Evolutionary conservation across 768 basidiomycete genomes (phyloP).

Genomic region (Termitomyces sp.): DNA sequence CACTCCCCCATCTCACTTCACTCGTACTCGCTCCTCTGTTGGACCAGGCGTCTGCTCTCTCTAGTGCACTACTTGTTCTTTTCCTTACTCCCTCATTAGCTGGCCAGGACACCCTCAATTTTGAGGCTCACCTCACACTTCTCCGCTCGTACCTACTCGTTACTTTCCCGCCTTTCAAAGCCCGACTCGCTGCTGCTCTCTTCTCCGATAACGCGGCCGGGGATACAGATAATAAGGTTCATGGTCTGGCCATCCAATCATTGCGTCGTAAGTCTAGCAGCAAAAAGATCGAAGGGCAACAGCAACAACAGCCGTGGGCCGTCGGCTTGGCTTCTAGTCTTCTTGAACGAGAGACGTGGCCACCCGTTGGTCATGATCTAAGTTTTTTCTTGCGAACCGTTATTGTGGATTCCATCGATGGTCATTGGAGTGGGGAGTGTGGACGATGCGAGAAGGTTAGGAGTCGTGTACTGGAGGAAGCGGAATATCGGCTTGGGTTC

Average conservation of each 20-base stretch:
- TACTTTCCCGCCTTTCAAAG: conserved; percentile 67
- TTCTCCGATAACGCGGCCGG: conserved; percentile 69
- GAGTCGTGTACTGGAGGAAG: conserved; percentile 44
- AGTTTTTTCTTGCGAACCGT: conserved; percentile 81
- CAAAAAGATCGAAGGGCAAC: conserved; percentile 22
- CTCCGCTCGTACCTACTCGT: conserved; percentile 74
- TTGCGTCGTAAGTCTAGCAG: conserved; percentile 23
- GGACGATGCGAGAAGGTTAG: conserved; percentile 4
- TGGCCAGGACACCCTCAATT: conserved; percentile 47
- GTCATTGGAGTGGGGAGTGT: conserved; percentile 15
- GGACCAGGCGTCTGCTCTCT: conserved; percentile 59
- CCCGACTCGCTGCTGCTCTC: conserved; percentile 60
- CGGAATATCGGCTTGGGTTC: conserved; percentile 76
- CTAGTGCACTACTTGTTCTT: conserved; percentile 57
- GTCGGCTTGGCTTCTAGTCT: conserved; percentile 71
- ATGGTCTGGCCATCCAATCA: conserved; percentile 27
- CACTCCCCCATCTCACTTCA: conserved; percentile 53
- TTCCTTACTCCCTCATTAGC: conserved; percentile 48
- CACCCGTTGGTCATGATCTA: conserved; percentile 80
- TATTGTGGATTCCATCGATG: conserved; percentile 73
- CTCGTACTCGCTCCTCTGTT: conserved; percentile 57
- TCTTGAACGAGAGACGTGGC: conserved; percentile 76
- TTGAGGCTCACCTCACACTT: conserved; percentile 61
- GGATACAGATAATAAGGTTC: conserved; percentile 28
- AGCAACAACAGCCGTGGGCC: conserved; percentile 49